Evolutionary conservation across 1,139 yeast genomes (phyloP).

Genomic region (Candida sanyaensis): DNA sequence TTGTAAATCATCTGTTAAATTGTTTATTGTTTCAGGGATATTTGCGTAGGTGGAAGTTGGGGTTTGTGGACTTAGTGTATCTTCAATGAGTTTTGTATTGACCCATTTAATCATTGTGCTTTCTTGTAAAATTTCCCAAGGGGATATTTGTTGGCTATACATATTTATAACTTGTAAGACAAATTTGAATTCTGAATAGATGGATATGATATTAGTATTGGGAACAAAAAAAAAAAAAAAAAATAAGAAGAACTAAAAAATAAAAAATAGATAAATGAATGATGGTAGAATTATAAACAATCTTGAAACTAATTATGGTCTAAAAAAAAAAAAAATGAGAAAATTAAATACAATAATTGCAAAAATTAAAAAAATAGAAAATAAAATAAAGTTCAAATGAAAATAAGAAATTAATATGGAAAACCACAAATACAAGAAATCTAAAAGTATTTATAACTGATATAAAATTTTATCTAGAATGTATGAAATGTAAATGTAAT

Average conservation of each 20-base stretch:
- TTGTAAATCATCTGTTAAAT: constrained; percentile 27
- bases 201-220: neutral
- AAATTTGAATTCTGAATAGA: too few species aligned
- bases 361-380: neutral
- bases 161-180: neutral
- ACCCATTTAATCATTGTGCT: constrained; percentile 52
- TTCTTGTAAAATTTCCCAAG: constrained; percentile 47
- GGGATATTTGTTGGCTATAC: constrained; percentile 5
- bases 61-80: constrained; percentile 10
- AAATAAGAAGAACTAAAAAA: neutral
- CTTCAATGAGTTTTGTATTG: constrained; percentile 30
- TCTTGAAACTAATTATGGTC: neutral
- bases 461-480: neutral
- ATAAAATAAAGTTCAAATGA: neutral
- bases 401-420: neutral
- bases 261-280: neutral
- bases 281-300: too few species aligned
- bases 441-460: neutral
- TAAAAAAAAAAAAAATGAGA: neutral
- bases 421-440: neutral
- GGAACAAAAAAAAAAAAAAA: neutral
- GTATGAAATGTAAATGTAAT: neutral
- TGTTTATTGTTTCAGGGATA: constrained; percentile 5
- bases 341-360: neutral
- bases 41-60: constrained; percentile 8